Base-by-base conservation (phyloP, 2,329 filamentous ascomycete species). In the Colletotrichum cordylinicola region DNA sequence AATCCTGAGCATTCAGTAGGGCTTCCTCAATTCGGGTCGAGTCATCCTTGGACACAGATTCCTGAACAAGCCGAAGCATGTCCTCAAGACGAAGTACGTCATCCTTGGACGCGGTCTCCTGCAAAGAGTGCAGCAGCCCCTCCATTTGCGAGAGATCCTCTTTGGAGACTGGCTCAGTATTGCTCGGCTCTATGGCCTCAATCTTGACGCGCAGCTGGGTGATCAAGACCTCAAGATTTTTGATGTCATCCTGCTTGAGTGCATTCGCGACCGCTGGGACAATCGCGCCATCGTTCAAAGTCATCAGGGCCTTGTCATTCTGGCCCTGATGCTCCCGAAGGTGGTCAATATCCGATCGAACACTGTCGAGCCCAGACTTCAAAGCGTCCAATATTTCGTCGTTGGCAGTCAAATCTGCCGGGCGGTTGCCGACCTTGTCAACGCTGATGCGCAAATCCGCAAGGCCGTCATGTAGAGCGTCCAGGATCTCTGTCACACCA, bases 341-440 rank as follows among this genome's bases (percentile, higher is more conserved):
- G 24, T 90, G 89, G 72, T 96, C 94, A 78, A 98, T 94, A 65
- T 98, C 96, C 3, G 91, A 89, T 69, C 93, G 93, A 18, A 98
- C 89, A 52, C 90, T 90, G 58, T 94, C 92, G 10, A 98, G 87
- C 0, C 96, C 96, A n/a, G 93, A 90, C 82, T 94, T 98, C 72
- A 98, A 89, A 0, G 95, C 95, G 75, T 98, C 95, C 1, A 98
- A 88, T 68, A 98, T 96, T 84, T 98, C 96, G 78, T 98, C 95
- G 75, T 94, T 96, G 73, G 95, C 93, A 1, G 94, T 96, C 84
- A 96, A 90, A 80, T 98, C 96, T 1, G 92, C 87, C 7, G 96
- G 94, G 85, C 95, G 97, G 82, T 96, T 93, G 27, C 92, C 88
- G 18, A 97, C 89, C 81, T 89, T 90, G 74, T 98, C 96, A 73